Evolutionary conservation across 805 yeast genomes (phyloP).

Genomic region (Jamesozyma lodderae): DNA sequence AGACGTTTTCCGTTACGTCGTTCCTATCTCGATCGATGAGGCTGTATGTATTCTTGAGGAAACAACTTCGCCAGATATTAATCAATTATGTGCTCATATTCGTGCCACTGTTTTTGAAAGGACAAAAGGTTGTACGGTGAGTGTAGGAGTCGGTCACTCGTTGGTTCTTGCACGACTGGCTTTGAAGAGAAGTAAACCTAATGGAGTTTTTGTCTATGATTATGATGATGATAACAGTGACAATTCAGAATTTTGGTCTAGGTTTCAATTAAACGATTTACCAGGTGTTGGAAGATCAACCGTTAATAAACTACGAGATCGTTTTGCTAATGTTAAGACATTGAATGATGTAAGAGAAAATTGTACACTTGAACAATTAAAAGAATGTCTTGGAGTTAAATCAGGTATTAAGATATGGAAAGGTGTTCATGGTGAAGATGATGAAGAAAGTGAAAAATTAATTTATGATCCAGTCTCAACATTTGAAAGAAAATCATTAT

Average conservation of each 20-base stretch:
- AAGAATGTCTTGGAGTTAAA: conserved; percentile 50
- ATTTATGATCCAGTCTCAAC: conserved; percentile 37
- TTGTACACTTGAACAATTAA: conserved; percentile 31
- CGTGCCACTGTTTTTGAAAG: conserved; percentile 35
- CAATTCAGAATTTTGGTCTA: conserved; percentile 22
- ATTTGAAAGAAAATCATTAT: conserved; percentile 61
- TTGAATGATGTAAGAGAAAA: conserved; percentile 33
- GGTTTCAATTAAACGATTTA: conserved; percentile 31
- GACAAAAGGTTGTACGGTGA: conserved; percentile 56
- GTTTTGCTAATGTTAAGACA: conserved; percentile 2
- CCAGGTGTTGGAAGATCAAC: conserved; percentile 60
- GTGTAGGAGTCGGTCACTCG: conserved; percentile 71
- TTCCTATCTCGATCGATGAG: conserved; percentile 89
- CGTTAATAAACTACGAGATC: conserved; percentile 35
- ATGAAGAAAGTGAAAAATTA: conserved; percentile 45
- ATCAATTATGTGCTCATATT: conserved; percentile 23
- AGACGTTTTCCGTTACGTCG: conserved; percentile 27
- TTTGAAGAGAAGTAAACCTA: conserved; percentile 67
- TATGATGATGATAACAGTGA: conserved; percentile 26
- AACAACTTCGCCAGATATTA: background rate
- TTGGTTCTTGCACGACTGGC: conserved; percentile 73
- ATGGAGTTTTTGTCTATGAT: conserved; percentile 44
- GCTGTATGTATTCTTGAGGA: conserved; percentile 40
- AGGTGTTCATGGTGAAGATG: conserved; percentile 61
- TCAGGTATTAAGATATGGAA: conserved; percentile 56